phyloP scores from a whole-genome alignment of 805 yeast genomes.

The Starmerella apicola region DNA sequence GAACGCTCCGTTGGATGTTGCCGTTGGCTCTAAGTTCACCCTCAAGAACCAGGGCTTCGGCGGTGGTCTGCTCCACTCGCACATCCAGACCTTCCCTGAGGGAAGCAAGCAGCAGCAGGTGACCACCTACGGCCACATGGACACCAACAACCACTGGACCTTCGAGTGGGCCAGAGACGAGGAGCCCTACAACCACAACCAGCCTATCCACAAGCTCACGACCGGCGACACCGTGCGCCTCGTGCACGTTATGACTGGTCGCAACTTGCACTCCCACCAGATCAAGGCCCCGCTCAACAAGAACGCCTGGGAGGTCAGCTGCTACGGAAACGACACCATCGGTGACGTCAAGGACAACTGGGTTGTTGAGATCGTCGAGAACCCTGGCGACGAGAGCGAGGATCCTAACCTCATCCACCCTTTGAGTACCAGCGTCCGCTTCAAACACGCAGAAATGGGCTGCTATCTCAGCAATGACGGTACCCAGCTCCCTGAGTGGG shows the following conservation, averaged over 20 bases:
- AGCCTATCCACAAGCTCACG: slow-evolving; percentile 34
- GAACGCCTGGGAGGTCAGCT: slow-evolving; percentile 88
- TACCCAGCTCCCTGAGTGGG: slow-evolving; percentile 88
- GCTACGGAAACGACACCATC: slow-evolving; percentile 64
- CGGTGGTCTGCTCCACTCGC: slow-evolving; percentile 72
- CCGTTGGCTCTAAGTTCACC: slow-evolving; percentile 66
- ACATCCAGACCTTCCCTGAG: slow-evolving; percentile 59
- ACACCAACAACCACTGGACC: slow-evolving; percentile 71
- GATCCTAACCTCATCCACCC: slow-evolving; percentile 47
- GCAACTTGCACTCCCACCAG: slow-evolving; percentile 77
- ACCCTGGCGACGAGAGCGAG: slow-evolving; percentile 36
- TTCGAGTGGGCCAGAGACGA: slow-evolving; percentile 35
- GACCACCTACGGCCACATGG: slow-evolving; percentile 46
- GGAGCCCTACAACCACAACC: slow-evolving; percentile 29
- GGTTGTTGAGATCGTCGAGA: slow-evolving; percentile 69
- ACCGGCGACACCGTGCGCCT: slow-evolving; percentile 70
- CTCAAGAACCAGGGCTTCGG: slow-evolving; percentile 69
- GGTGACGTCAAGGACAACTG: slow-evolving; percentile 88
- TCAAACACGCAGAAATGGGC: slow-evolving; percentile 72
- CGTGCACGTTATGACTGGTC: slow-evolving; percentile 67
- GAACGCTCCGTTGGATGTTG: slow-evolving; percentile 53
- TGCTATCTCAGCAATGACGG: slow-evolving; percentile 93
- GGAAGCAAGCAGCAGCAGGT: slow-evolving; percentile 96
- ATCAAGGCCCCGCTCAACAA: slow-evolving; percentile 89
- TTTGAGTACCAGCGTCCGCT: slow-evolving; percentile 51